A percentile compares a stretch with the other conserved stretches of the same genome.
These are phyloP conservation scores for Paramecium pentaurelia DNA, from an alignment of 73 alveolate genomes.

Conservation along the genomic window DNA sequence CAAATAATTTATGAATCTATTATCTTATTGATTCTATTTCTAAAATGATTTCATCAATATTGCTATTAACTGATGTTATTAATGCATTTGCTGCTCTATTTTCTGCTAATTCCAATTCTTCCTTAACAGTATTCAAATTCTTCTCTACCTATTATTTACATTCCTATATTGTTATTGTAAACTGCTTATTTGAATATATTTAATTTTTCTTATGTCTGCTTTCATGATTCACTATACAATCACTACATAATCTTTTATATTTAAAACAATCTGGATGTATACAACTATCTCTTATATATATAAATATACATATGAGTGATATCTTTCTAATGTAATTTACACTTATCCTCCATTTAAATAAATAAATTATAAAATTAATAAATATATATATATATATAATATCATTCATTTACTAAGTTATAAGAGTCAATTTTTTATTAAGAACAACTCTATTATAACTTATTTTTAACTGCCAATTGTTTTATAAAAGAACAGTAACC, in stretches of 20 bases:
- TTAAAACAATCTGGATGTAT: neutral
- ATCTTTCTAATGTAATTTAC: neutral
- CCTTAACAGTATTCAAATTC: neutral
- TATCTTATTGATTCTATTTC: constrained; percentile 39
- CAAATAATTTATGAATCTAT: constrained; percentile 3
- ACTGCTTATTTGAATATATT: neutral
- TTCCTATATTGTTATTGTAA: neutral
- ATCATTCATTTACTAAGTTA: neutral
- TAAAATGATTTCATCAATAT: constrained; percentile 18
- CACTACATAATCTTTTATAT: neutral
- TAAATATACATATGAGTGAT: neutral
- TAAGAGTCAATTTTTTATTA: neutral
- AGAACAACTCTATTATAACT: neutral
- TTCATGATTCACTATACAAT: neutral
- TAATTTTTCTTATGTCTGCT: neutral
- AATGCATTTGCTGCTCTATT: neutral
- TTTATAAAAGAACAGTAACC: constrained; percentile 1
- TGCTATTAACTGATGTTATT: neutral
- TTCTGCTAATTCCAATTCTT: neutral
- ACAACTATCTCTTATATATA: neutral
- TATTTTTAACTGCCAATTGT: neutral
- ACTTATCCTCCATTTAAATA: neutral
- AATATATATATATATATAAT: neutral
- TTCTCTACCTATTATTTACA: neutral
- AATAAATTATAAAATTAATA: neutral